Conservation (phyloP, 441 rosid species). For the Adansonia madagascariensis region DNA sequence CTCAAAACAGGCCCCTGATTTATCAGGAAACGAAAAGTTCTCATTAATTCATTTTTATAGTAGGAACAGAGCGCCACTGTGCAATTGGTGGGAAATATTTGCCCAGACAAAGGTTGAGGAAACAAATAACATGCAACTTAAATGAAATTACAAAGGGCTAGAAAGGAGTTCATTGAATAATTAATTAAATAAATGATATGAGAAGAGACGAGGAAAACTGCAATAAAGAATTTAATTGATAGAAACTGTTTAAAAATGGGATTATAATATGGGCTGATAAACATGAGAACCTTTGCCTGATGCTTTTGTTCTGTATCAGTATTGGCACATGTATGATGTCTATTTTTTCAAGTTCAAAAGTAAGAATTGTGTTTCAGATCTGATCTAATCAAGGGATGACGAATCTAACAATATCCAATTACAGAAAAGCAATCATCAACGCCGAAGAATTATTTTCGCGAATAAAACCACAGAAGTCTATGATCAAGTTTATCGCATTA, state of each 20-base stretch:
- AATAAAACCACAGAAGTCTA: background rate
- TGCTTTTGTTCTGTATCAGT: too few relatives aligned
- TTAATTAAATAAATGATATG: background rate
- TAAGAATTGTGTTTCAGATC: background rate
- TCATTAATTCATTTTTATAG: too few relatives aligned
- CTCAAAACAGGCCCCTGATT: background rate
- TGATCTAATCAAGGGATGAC: background rate
- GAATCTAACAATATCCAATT: background rate
- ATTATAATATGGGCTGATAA: too few relatives aligned
- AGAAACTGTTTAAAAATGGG: too few relatives aligned
- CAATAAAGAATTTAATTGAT: too few relatives aligned
- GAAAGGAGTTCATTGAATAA: background rate
- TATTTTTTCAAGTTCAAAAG: too few relatives aligned
- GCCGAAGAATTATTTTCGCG: background rate
- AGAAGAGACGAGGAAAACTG: background rate
- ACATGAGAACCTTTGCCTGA: too few relatives aligned
- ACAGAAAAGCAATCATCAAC: background rate
- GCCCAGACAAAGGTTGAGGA: conserved; percentile 61
- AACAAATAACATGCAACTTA: background rate
- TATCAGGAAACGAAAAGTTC: background rate
- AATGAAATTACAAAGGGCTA: background rate
- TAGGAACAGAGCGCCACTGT: conserved; percentile 56
- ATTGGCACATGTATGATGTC: too few relatives aligned
- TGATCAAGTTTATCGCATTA: background rate
- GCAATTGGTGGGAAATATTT: conserved; percentile 26